These are phyloP conservation scores for Diaporthe vexans DNA, from an alignment of 2,329 filamentous ascomycete genomes.

Conservation along the genomic window DNA sequence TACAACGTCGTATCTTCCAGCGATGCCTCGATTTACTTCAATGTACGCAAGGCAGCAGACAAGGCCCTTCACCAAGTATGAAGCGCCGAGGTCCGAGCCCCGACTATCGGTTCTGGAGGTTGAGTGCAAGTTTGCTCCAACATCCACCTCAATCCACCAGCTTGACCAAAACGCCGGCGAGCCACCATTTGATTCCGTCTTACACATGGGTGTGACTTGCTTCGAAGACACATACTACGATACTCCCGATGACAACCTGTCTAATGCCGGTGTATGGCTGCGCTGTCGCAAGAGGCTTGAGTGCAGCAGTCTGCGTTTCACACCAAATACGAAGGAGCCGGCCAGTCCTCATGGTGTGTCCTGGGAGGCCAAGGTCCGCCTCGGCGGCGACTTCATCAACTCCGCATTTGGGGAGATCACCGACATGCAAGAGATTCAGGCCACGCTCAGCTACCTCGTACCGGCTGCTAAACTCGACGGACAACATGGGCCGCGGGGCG, in stretches of 20 bases:
- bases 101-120: slow-evolving; percentile 1
- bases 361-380: slow-evolving; percentile 30
- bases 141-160: slow-evolving; percentile 8
- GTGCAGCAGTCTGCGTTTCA: neutral
- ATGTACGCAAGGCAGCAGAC: neutral
- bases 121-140: slow-evolving; percentile 21
- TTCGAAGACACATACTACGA: slow-evolving; percentile 27
- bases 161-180: slow-evolving; percentile 14
- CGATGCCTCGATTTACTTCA: neutral
- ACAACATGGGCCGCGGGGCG: neutral
- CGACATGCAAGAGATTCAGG: slow-evolving; percentile 7
- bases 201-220: neutral
- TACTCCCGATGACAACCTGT: neutral
- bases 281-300: slow-evolving; percentile 8
- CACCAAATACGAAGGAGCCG: no score
- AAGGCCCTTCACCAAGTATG: neutral
- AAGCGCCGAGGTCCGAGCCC: neutral
- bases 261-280: slow-evolving; percentile 11
- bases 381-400: slow-evolving; percentile 17
- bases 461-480: neutral
- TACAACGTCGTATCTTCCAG: neutral
- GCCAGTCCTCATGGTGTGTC: neutral
- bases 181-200: neutral
- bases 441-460: neutral
- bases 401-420: slow-evolving; percentile 30